Conservation (phyloP, 139 green algal genomes). For the Chlamydomonas sp. region DNA sequence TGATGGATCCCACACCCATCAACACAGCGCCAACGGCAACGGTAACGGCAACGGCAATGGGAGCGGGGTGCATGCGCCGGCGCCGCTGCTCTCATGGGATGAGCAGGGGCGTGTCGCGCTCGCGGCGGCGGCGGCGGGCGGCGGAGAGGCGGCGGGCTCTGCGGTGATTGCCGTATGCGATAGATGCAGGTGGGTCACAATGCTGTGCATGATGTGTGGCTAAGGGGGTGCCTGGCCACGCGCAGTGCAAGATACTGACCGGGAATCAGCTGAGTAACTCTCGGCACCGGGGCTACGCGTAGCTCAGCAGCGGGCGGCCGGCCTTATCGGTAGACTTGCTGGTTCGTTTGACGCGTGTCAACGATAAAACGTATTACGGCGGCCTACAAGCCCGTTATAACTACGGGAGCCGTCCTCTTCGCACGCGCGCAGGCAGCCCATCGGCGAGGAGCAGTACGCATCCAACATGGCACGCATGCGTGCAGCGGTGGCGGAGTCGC, state of each 20-base stretch:
- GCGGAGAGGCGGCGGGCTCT: not conserved
- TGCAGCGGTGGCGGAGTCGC: not conserved
- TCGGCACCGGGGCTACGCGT: too few species aligned
- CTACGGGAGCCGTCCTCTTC: not conserved
- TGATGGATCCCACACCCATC: not conserved
- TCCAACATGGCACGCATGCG: conserved; percentile 10
- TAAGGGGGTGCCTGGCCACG: too few species aligned
- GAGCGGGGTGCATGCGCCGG: not conserved
- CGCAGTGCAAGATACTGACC: too few species aligned
- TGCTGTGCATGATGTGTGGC: too few species aligned
- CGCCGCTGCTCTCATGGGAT: too few species aligned
- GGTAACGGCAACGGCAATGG: not conserved
- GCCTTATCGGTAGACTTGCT: too few species aligned
- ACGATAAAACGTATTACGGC: not conserved
- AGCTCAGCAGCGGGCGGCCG: too few species aligned
- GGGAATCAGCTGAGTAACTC: too few species aligned
- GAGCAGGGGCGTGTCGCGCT: too few species aligned
- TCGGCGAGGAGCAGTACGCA: conserved; percentile 5
- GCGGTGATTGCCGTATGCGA: conserved; percentile 9
- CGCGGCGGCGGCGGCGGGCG: not conserved
- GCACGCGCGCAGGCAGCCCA: conserved; percentile 17
- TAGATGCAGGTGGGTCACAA: conserved; percentile 8
- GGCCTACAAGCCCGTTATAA: not conserved
- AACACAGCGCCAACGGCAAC: not conserved
- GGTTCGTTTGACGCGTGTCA: too few species aligned